Evolutionary conservation across 2,329 filamentous ascomycete species (phyloP).

Genomic region (Canariomyces notabilis): DNA sequence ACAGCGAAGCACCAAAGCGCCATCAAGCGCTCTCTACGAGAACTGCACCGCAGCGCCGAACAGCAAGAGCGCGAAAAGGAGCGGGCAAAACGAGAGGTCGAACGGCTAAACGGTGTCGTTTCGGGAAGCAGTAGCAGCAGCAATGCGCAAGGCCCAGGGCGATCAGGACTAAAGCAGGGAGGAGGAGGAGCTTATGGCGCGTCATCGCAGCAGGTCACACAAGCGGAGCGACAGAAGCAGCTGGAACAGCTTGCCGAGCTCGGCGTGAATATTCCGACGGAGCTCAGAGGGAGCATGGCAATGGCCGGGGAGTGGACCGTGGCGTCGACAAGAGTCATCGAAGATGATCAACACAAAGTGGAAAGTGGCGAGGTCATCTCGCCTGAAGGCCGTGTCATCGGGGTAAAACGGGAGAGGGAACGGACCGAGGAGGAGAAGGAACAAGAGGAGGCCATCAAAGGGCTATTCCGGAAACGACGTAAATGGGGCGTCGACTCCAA

Average conservation of each 20-base stretch:
- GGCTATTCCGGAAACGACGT: slow-evolving; percentile 55
- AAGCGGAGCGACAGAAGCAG: slow-evolving; percentile 73
- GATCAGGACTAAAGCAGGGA: not conserved
- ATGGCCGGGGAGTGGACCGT: slow-evolving; percentile 86
- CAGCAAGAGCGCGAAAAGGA: slow-evolving; percentile 76
- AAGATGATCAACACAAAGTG: slow-evolving; percentile 39
- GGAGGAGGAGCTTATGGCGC: slow-evolving; percentile 8
- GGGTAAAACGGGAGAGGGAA: slow-evolving; percentile 54
- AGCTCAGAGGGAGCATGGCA: slow-evolving; percentile 73
- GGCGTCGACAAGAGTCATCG: slow-evolving; percentile 56
- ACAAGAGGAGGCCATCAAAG: slow-evolving; percentile 53
- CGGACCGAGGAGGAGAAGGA: slow-evolving; percentile 56
- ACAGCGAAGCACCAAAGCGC: slow-evolving; percentile 79
- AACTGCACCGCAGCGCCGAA: slow-evolving; percentile 81
- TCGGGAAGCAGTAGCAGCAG: slow-evolving; percentile 31
- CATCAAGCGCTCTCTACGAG: slow-evolving; percentile 83
- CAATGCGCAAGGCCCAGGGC: not conserved
- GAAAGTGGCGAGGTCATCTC: slow-evolving; percentile 33
- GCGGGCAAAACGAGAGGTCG: slow-evolving; percentile 76
- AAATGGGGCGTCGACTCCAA: slow-evolving; percentile 51
- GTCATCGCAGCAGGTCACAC: slow-evolving; percentile 38
- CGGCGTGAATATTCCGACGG: slow-evolving; percentile 78
- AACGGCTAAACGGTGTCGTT: slow-evolving; percentile 75
- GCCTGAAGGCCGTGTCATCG: slow-evolving; percentile 15
- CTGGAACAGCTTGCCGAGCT: slow-evolving; percentile 82